These are phyloP conservation scores for Yarrowia alimentaria DNA, from an alignment of 805 yeast species.

Conservation along the genomic window DNA sequence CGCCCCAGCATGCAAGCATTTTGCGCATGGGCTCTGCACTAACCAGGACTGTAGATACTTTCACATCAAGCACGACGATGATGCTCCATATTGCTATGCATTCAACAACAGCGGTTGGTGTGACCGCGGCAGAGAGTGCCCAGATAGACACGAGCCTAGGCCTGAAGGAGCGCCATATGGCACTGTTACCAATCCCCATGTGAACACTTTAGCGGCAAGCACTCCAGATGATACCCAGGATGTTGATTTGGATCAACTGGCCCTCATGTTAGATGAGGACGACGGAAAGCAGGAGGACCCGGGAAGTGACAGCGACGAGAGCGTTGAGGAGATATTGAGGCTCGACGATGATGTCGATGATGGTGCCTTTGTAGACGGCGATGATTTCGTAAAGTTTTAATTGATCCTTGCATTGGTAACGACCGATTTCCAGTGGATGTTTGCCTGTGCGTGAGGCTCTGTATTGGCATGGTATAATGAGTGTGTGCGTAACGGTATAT, in stretches of 20 bases:
- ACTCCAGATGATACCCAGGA: conserved; percentile 15
- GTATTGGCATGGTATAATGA: too few species aligned
- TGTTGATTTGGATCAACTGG: conserved; percentile 23
- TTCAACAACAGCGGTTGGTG: conserved; percentile 24
- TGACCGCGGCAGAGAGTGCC: conserved; percentile 15
- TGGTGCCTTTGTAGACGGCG: conserved; percentile 17
- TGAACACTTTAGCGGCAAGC: background rate
- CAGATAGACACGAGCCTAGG: conserved; percentile 5
- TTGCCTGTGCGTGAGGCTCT: too few species aligned
- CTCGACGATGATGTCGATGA: conserved; percentile 14
- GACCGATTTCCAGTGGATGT: too few species aligned
- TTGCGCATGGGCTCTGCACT: conserved; percentile 19
- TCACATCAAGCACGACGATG: conserved; percentile 14
- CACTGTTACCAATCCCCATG: background rate
- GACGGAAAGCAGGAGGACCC: background rate
- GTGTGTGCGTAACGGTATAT: too few species aligned
- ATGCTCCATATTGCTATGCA: conserved; percentile 15
- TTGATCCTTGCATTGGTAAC: too few species aligned
- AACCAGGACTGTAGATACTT: conserved; percentile 20
- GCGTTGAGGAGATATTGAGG: conserved; percentile 13
- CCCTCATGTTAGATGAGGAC: conserved; percentile 13
- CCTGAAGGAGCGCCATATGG: conserved; percentile 12
- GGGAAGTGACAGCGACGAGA: conserved; percentile 22
- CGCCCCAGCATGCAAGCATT: conserved; percentile 14
- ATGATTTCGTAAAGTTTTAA: conserved; percentile 21